A percentile compares a stretch with the other conserved stretches of the same genome.
Evolutionary conservation across 257 asterid species (phyloP).

Genomic region (Rauvolfia tetraphylla): DNA sequence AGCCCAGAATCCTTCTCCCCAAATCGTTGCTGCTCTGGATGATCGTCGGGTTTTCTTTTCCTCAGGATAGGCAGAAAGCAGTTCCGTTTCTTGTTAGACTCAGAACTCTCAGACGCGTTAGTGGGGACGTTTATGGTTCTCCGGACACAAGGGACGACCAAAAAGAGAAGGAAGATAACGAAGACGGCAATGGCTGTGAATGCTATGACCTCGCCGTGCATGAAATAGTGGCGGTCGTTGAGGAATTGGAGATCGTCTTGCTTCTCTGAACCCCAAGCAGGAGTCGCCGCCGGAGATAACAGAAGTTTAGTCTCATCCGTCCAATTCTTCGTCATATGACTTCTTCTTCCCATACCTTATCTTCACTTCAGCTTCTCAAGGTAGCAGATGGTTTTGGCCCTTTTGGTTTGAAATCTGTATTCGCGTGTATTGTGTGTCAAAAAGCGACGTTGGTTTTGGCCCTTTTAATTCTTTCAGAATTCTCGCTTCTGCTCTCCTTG

Average conservation of each 20-base stretch:
- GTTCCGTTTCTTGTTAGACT: not conserved
- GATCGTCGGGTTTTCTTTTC: not conserved
- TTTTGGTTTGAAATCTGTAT: not conserved
- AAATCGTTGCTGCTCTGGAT: not conserved
- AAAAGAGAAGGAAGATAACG: slow-evolving; percentile 13
- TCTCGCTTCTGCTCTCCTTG: no score
- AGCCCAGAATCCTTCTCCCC: not conserved
- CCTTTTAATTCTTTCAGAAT: not conserved
- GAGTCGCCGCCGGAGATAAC: slow-evolving; percentile 7
- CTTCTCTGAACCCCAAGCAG: not conserved
- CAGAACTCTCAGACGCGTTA: not conserved
- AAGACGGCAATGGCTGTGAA: slow-evolving; percentile 16
- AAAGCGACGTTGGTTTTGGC: not conserved
- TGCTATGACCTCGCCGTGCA: slow-evolving; percentile 24
- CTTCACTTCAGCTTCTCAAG: not conserved
- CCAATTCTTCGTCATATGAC: not conserved
- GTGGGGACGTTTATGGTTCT: not conserved
- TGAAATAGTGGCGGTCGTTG: slow-evolving; percentile 17
- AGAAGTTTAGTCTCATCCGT: not conserved
- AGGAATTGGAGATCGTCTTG: slow-evolving; percentile 1
- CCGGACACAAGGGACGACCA: slow-evolving; percentile 18
- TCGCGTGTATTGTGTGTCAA: no score
- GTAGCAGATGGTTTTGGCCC: not conserved
- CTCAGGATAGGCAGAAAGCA: not conserved
- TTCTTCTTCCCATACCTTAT: not conserved